These are phyloP conservation scores for Fusarium chaquense DNA, from an alignment of 2,329 filamentous ascomycete species.

Conservation along the genomic window DNA sequence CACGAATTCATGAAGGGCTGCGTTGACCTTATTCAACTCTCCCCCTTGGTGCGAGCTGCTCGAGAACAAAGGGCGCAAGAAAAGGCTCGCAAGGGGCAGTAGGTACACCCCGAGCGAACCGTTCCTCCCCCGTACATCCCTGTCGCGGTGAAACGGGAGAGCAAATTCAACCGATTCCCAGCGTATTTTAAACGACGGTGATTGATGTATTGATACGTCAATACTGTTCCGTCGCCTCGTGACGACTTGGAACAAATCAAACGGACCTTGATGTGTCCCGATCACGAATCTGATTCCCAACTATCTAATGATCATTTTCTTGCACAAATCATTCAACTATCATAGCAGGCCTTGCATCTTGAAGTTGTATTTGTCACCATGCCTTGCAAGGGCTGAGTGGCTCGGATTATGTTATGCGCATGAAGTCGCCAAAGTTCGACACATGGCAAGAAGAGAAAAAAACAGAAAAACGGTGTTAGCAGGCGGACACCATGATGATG, in stretches of 20 bases:
- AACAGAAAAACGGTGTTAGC: constrained; percentile 37
- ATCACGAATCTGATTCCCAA: constrained; percentile 39
- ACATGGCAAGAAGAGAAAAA: constrained; percentile 30
- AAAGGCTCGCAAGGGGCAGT: constrained; percentile 74
- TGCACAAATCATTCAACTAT: constrained; percentile 42
- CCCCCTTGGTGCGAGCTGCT: constrained; percentile 88
- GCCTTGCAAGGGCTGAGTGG: constrained; percentile 35
- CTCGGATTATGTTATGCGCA: constrained; percentile 37
- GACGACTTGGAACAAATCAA: constrained; percentile 21
- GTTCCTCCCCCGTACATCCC: constrained; percentile 25
- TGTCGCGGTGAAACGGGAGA: constrained; percentile 19
- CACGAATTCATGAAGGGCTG: constrained; percentile 85
- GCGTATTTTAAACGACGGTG: constrained; percentile 38
- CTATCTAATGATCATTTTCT: constrained; percentile 48
- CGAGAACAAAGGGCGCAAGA: constrained; percentile 88
- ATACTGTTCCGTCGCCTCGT: constrained; percentile 29
- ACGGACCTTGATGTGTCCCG: constrained; percentile 21
- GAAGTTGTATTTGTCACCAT: constrained; percentile 43
- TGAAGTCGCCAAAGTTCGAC: constrained; percentile 38
- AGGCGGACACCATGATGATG: constrained; percentile 43
- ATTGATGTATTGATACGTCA: constrained; percentile 11
- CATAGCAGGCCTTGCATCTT: constrained; percentile 49
- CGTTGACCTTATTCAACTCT: constrained; percentile 79
- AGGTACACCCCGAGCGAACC: constrained; percentile 41
- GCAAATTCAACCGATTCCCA: constrained; percentile 28